phyloP scores from a whole-genome alignment of 2,329 filamentous ascomycete genomes.

The Gremmenia infestans region DNA sequence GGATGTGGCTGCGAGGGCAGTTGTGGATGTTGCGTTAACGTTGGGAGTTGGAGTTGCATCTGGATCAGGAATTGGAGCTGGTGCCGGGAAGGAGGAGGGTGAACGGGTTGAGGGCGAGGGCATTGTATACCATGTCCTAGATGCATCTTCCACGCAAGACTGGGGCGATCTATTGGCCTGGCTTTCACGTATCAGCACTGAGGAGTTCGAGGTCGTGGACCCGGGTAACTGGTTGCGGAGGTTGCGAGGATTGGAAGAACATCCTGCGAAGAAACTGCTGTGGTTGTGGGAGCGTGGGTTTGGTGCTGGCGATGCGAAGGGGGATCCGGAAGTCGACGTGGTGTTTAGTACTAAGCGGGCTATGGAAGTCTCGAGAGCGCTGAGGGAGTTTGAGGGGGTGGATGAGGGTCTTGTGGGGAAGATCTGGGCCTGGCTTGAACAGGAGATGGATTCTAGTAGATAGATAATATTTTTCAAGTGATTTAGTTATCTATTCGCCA shows the following conservation, averaged over 20 bases:
- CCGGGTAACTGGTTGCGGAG: constrained; percentile 37
- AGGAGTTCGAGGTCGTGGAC: constrained; percentile 38
- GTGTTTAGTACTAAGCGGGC: constrained; percentile 28
- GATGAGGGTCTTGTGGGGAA: constrained; percentile 39
- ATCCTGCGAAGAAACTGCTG: constrained; percentile 40
- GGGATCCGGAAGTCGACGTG: neutral
- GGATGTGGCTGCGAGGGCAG: constrained; percentile 38
- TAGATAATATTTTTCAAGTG: no score
- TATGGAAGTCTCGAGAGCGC: constrained; percentile 29
- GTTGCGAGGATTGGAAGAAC: constrained; percentile 28
- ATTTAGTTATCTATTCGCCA: no score
- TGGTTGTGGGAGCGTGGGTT: constrained; percentile 46
- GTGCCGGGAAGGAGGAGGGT: neutral
- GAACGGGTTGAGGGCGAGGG: neutral
- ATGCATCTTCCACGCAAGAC: constrained; percentile 35
- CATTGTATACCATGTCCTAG: constrained; percentile 45
- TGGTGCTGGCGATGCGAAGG: constrained; percentile 7
- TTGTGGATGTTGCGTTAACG: constrained; percentile 34
- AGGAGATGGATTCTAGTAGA: no score
- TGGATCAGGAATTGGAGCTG: no score
- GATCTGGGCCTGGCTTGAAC: constrained; percentile 33
- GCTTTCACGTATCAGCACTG: constrained; percentile 26
- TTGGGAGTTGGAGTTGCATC: no score
- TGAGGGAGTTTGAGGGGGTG: constrained; percentile 36
- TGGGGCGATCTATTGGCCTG: constrained; percentile 45